Conservation (phyloP, 257 asterid species). For the Forsythia suspensa region DNA sequence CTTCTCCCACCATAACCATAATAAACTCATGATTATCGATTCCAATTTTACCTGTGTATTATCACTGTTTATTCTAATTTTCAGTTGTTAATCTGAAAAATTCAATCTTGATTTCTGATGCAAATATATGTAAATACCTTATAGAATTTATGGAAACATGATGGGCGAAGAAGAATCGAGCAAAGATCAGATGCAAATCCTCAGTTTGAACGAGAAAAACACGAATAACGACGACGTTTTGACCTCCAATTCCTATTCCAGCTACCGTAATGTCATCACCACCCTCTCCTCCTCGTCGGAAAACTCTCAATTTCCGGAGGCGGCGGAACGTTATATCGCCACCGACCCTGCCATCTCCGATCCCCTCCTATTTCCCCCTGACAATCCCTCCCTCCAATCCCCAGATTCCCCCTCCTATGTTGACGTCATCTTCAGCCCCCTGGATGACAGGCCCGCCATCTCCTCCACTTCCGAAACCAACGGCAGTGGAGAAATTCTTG, state of each 20-base stretch:
- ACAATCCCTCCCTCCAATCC: slow-evolving; percentile 37
- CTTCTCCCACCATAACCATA: too few relatives aligned
- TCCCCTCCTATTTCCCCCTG: slow-evolving; percentile 54
- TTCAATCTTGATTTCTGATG: background rate
- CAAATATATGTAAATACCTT: background rate
- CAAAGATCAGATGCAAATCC: slow-evolving; percentile 57
- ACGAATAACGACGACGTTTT: slow-evolving; percentile 35
- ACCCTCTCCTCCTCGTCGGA: slow-evolving; percentile 52
- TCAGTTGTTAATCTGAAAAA: background rate
- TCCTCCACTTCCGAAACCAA: slow-evolving; percentile 32
- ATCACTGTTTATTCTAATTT: background rate
- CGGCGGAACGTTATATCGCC: slow-evolving; percentile 27
- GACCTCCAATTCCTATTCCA: slow-evolving; percentile 59
- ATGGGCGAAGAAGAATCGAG: slow-evolving; percentile 39
- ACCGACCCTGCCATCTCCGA: slow-evolving; percentile 52
- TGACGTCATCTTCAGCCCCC: slow-evolving; percentile 43
- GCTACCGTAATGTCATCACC: slow-evolving; percentile 72
- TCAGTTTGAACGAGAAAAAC: slow-evolving; percentile 39
- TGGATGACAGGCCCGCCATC: slow-evolving; percentile 26
- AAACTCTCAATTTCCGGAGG: slow-evolving; percentile 43
- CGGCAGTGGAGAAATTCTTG: slow-evolving; percentile 44
- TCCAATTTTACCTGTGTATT: background rate
- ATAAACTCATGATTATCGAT: background rate
- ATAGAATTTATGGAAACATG: slow-evolving; percentile 25
- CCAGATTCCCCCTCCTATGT: slow-evolving; percentile 55